phyloP scores from a whole-genome alignment of 1,139 yeast species.

The Hyphopichia fennica region DNA sequence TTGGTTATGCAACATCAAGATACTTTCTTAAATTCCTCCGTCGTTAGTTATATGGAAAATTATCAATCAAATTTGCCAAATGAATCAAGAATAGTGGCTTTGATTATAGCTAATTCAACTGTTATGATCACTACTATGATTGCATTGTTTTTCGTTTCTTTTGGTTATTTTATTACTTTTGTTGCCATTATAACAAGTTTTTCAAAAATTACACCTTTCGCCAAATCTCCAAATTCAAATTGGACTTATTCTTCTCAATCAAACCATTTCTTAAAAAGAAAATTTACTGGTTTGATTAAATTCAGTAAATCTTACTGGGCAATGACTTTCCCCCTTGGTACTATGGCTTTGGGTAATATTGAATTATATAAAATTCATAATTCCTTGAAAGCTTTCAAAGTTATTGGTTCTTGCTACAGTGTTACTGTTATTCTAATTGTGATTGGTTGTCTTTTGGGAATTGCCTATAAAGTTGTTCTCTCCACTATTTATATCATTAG shows the following conservation, averaged over 20 bases:
- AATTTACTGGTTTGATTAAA: slow-evolving; percentile 28
- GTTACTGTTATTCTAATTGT: slow-evolving; percentile 29
- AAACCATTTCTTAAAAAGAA: slow-evolving; percentile 10
- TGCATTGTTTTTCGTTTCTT: slow-evolving; percentile 53
- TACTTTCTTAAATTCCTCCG: not conserved
- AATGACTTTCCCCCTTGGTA: slow-evolving; percentile 87
- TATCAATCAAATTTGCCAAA: not conserved
- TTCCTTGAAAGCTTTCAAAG: slow-evolving; percentile 53
- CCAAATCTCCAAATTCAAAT: slow-evolving; percentile 22
- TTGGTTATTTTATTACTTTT: slow-evolving; percentile 65
- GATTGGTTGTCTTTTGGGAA: slow-evolving; percentile 30
- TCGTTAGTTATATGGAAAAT: not conserved
- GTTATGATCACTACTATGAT: slow-evolving; percentile 19
- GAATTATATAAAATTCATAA: slow-evolving; percentile 48
- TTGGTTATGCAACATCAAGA: slow-evolving; percentile 13
- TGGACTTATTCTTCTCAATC: slow-evolving; percentile 17
- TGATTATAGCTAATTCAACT: slow-evolving; percentile 16
- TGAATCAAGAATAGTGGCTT: not conserved
- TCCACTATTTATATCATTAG: not conserved
- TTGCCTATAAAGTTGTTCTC: slow-evolving; percentile 12
- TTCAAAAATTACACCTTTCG: slow-evolving; percentile 36
- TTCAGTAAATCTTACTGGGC: slow-evolving; percentile 79
- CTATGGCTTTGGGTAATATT: slow-evolving; percentile 65
- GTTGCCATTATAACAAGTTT: slow-evolving; percentile 49
- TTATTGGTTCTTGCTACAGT: slow-evolving; percentile 63